Base-by-base conservation (phyloP, 2,329 filamentous ascomycete genomes). In the Ophiocordyceps camponoti-leonardi region DNA sequence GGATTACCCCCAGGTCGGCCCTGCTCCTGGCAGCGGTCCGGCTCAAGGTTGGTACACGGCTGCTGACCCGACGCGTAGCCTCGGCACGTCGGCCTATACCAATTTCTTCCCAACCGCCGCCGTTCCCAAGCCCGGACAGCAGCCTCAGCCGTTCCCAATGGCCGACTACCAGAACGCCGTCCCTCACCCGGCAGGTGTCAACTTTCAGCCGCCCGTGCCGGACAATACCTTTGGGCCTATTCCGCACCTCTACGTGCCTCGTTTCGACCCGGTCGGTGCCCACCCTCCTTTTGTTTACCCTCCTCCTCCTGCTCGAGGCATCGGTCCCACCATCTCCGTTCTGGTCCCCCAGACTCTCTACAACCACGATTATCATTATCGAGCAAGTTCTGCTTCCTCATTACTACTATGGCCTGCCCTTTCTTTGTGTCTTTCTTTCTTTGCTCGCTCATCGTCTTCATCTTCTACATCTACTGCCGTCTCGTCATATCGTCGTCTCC, bases 181-280 rank as follows among this genome's bases (percentile, higher is more conserved):
- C n/a, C 68, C 64, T 50, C 62, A 65, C 40, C 57, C 61, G 28
- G 54, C 54, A 43, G 69, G 69, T 45, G 56, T 71, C 44, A 68
- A 73, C 56, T 78, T 72, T 53, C 71, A 78, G 53, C 76, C 75
- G 1, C 74, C 71, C 26, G 72, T 75, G 16, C 72, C 73, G 4
- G 72, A 76, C 51, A 76, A 73, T 16, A 71, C 69, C 41, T 66
- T 68, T 54, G 76, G 75, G 4, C 68, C 72, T 2, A 71, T 72
- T 47, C 54, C 66, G 26, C 73, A 79, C 50, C 66, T 67, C 19
- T 79, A 77, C 51, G 60, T 72, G 45, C 75, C 76, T 49, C 73
- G 72, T 41, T 65, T 63, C 51, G 73, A 77, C 52, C 19, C 57
- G 58, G 59, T 65, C 53, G 55, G 57, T 61, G 47, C 52, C 46